A percentile compares a stretch with the other conserved stretches of the same genome.
These are phyloP conservation scores for Monosporascus sp. DNA, from an alignment of 2,329 filamentous ascomycete species.

Conservation along the genomic window DNA sequence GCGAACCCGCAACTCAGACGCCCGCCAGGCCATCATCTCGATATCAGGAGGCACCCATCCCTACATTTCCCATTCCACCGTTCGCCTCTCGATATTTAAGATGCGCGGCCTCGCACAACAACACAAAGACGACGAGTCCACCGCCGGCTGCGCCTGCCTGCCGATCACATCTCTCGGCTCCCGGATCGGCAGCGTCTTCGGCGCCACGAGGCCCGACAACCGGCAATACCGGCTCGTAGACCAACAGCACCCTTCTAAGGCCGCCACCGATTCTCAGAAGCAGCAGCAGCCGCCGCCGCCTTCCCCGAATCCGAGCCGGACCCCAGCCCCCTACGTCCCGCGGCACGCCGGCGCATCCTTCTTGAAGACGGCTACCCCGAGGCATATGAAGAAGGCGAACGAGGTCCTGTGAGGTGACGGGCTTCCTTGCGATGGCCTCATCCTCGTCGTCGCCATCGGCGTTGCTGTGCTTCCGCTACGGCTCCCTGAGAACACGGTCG, in stretches of 20 bases:
- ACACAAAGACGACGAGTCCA: not conserved
- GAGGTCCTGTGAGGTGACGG: slow-evolving; percentile 23
- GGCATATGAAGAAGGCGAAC: slow-evolving; percentile 32
- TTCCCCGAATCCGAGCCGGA: not conserved
- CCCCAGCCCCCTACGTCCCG: slow-evolving; percentile 24
- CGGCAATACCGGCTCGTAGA: no score
- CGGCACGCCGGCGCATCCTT: slow-evolving; percentile 36
- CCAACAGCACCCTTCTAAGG: no score
- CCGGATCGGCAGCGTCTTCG: not conserved
- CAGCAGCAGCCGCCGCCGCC: not conserved
- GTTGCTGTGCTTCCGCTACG: not conserved
- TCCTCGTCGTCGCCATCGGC: not conserved
- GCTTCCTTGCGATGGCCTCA: not conserved
- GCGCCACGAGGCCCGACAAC: not conserved
- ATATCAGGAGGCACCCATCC: not conserved
- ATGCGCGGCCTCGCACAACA: slow-evolving; percentile 1
- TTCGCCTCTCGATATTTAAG: not conserved
- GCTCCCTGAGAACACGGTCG: not conserved
- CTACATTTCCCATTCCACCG: not conserved
- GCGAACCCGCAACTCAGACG: no score
- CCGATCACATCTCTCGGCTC: no score
- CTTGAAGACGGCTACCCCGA: slow-evolving; percentile 35
- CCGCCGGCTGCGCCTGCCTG: not conserved
- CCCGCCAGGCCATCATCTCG: no score
- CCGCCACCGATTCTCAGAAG: not conserved